Evolutionary conservation across 2,329 filamentous ascomycete species (phyloP).

Genomic region (Aspergillus candidus): DNA sequence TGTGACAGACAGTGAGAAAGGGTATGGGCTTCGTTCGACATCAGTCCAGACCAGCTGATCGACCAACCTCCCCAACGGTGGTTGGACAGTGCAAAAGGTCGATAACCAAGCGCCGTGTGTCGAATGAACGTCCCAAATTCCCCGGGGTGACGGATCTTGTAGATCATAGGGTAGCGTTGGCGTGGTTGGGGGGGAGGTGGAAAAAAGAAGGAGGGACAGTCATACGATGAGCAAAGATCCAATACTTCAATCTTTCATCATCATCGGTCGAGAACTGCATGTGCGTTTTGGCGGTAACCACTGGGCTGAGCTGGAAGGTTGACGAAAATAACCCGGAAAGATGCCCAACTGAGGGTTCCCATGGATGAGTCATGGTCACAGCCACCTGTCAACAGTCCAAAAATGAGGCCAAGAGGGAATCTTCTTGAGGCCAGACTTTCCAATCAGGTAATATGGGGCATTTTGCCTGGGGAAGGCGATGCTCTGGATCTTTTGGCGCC

Average conservation of each 20-base stretch:
- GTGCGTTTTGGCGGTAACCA: constrained; percentile 6
- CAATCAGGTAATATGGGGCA: no score
- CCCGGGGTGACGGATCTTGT: constrained; percentile 8
- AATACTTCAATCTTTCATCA: constrained; percentile 17
- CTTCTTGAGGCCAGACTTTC: no score
- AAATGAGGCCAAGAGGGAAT: no score
- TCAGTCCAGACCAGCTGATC: constrained; percentile 20
- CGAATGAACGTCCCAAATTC: constrained; percentile 12
- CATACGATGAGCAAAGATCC: constrained; percentile 18
- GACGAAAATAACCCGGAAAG: constrained; percentile 22
- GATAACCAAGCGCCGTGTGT: constrained; percentile 4
- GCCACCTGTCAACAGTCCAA: no score
- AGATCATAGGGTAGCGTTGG: constrained; percentile 11
- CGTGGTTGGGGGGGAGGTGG: constrained; percentile 5
- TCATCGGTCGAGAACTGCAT: constrained; percentile 6
- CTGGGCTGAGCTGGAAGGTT: constrained; percentile 8
- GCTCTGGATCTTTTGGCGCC: no score
- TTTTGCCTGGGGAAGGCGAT: no score
- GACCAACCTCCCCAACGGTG: constrained; percentile 7
- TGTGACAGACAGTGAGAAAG: neutral
- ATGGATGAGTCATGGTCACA: no score
- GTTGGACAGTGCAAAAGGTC: constrained; percentile 13
- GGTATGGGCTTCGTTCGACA: constrained; percentile 6
- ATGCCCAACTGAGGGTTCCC: constrained; percentile 9
- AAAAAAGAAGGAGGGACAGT: constrained; percentile 5